A percentile compares a stretch with the other conserved stretches of the same genome.
These are phyloP conservation scores for Lodderomyces jiufengensis DNA, from an alignment of 1,139 yeast genomes.

Conservation along the genomic window DNA sequence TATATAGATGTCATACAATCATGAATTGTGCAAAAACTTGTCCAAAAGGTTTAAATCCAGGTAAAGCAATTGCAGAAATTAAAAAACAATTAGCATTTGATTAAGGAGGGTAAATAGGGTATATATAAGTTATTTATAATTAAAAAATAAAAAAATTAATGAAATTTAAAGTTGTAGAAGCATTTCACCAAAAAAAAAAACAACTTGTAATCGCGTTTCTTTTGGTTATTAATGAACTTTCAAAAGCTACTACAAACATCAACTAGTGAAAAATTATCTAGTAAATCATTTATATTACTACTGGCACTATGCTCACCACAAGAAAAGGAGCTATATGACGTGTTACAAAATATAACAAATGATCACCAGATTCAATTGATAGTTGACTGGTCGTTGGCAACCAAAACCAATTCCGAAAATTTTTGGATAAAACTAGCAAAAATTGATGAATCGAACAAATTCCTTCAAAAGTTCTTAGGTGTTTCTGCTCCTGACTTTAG, in stretches of 20 bases:
- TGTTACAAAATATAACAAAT: background rate
- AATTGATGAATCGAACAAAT: background rate
- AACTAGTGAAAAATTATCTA: background rate
- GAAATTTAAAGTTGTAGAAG: background rate
- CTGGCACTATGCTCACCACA: background rate
- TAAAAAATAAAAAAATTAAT: background rate
- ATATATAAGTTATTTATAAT: background rate
- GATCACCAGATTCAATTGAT: slow-evolving; percentile 2
- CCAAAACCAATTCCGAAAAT: background rate
- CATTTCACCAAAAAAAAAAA: too few relatives aligned
- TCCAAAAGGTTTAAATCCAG: slow-evolving; percentile 99
- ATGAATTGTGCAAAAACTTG: slow-evolving; percentile 98
- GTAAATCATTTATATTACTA: slow-evolving; percentile 1
- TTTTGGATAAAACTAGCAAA: slow-evolving; percentile 2
- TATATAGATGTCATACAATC: slow-evolving; percentile 98
- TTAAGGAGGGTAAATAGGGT: too few relatives aligned
- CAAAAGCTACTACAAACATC: background rate
- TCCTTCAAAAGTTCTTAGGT: too few relatives aligned
- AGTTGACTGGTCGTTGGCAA: background rate
- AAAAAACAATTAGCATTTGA: slow-evolving; percentile 89
- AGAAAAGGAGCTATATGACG: too few relatives aligned
- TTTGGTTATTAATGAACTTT: too few relatives aligned
- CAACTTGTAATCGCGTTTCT: too few relatives aligned
- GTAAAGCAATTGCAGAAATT: slow-evolving; percentile 94
- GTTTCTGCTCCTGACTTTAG: too few relatives aligned